A percentile compares a stretch with the other conserved stretches of the same genome.
phyloP scores from a whole-genome alignment of 768 basidiomycete species.

The Kwoniella botswanensis region DNA sequence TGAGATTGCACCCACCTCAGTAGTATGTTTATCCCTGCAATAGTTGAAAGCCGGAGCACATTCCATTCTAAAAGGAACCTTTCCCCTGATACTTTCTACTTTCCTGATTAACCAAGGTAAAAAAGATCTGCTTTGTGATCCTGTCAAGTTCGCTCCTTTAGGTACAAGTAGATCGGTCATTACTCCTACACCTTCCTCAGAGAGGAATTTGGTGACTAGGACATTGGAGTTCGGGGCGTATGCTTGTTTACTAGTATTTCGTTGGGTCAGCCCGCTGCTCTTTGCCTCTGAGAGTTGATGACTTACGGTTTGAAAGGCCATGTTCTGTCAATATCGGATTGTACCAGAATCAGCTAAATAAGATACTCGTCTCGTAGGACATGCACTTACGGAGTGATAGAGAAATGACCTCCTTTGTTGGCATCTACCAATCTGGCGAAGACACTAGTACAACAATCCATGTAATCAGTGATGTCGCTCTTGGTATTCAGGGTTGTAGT shows the following conservation, averaged over 20 bases:
- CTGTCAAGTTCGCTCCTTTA: constrained; percentile 47
- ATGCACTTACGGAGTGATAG: constrained; percentile 62
- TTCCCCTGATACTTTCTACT: constrained; percentile 77
- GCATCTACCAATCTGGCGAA: constrained; percentile 70
- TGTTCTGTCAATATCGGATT: constrained; percentile 25
- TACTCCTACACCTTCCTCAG: constrained; percentile 81
- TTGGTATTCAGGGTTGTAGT: no score
- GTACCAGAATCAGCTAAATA: background rate
- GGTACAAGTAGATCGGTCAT: constrained; percentile 69
- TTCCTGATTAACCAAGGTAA: constrained; percentile 56
- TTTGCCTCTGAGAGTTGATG: no score
- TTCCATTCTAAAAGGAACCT: constrained; percentile 77
- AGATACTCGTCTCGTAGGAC: background rate
- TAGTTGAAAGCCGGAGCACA: constrained; percentile 98
- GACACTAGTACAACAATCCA: constrained; percentile 57
- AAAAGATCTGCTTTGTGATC: constrained; percentile 24
- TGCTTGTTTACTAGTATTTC: constrained; percentile 47
- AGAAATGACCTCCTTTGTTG: constrained; percentile 83
- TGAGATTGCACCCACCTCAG: constrained; percentile 56
- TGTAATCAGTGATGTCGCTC: background rate
- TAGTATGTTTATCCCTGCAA: constrained; percentile 74
- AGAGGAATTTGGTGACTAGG: constrained; percentile 88
- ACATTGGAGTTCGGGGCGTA: constrained; percentile 63
- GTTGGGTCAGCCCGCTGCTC: background rate
- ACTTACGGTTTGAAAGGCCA: constrained; percentile 62